Evolutionary conservation across 2,329 filamentous ascomycete species (phyloP).

Genomic region (Alternaria infectoria): DNA sequence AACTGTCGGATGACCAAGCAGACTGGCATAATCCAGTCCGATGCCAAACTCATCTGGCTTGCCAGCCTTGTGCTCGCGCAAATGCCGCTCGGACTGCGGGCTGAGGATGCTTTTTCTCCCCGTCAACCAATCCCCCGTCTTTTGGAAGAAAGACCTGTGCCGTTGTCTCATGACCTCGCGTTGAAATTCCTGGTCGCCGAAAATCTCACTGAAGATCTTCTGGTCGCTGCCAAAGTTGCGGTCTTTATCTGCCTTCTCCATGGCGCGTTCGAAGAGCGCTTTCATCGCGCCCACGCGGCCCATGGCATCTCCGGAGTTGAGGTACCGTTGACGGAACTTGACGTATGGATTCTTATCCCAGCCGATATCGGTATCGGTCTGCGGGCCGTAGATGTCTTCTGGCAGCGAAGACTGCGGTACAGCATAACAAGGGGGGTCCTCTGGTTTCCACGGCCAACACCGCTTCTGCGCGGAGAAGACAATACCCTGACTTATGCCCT

Average conservation of each 20-base stretch:
- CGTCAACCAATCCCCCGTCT: neutral
- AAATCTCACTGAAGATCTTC: constrained; percentile 3
- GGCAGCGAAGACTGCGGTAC: neutral
- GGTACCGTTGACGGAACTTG: neutral
- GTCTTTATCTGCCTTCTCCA: neutral
- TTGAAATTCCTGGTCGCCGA: neutral
- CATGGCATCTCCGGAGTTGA: constrained; percentile 3
- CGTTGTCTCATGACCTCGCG: neutral
- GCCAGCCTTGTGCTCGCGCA: neutral
- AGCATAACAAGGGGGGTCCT: neutral
- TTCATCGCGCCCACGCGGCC: neutral
- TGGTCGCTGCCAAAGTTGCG: neutral
- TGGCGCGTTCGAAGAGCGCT: neutral
- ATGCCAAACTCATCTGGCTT: neutral
- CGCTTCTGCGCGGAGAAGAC: constrained; percentile 2
- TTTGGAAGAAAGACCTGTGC: neutral
- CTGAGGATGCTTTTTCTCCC: neutral
- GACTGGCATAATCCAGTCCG: neutral
- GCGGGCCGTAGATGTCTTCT: neutral
- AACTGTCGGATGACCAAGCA: neutral
- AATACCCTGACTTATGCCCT: neutral
- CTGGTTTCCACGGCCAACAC: neutral
- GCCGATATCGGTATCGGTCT: neutral
- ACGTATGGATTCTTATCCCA: neutral
- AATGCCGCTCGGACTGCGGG: neutral